Conservation (phyloP, 768 basidiomycete species). For the Kwoniella sp. region DNA sequence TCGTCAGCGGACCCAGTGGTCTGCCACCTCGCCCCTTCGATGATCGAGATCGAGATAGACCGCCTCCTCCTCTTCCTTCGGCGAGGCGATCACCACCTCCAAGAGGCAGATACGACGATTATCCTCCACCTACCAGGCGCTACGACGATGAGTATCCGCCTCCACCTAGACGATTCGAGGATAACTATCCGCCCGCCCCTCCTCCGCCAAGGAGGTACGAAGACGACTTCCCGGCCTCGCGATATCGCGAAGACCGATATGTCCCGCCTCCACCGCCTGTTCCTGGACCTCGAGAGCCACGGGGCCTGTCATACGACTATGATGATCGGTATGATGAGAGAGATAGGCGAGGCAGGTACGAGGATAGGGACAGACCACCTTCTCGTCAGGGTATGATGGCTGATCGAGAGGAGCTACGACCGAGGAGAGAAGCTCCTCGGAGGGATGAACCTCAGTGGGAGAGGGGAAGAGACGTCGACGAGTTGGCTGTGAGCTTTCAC, state of each 20-base stretch:
- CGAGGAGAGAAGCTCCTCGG: constrained; percentile 3
- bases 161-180: constrained; percentile 21
- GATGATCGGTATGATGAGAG: background rate
- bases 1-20: background rate
- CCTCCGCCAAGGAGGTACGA: constrained; percentile 15
- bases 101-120: constrained; percentile 25
- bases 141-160: constrained; percentile 31
- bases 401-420: constrained; percentile 33
- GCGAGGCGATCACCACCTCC: constrained; percentile 18
- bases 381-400: constrained; percentile 31
- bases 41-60: constrained; percentile 18
- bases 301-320: constrained; percentile 1
- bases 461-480: constrained; percentile 38
- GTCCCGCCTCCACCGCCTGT: background rate
- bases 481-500: constrained; percentile 25
- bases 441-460: constrained; percentile 38
- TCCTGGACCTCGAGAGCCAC: background rate
- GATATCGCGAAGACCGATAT: constrained; percentile 9
- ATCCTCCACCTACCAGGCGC: constrained; percentile 30
- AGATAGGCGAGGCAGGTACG: background rate
- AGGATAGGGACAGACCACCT: constrained; percentile 14
- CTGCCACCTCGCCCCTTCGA: constrained; percentile 16
- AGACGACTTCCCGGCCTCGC: background rate
- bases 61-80: constrained; percentile 3
- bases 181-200: constrained; percentile 16